phyloP scores from a whole-genome alignment of 2,329 filamentous ascomycete genomes.

The Coniella vitis region DNA sequence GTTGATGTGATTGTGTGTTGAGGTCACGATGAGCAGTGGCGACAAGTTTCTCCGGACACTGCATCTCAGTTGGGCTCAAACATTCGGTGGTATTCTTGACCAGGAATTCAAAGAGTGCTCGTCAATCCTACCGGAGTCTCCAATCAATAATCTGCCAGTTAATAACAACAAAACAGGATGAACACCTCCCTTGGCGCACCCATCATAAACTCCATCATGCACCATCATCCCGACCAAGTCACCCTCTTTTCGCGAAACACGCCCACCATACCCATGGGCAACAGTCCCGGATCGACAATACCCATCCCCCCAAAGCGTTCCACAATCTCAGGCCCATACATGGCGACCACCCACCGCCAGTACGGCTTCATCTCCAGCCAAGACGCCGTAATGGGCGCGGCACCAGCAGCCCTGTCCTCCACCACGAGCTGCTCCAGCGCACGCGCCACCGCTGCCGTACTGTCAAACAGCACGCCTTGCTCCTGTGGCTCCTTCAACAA shows the following conservation, averaged over 20 bases:
- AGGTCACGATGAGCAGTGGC: no score
- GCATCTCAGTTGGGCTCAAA: no score
- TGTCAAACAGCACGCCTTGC: conserved; percentile 22
- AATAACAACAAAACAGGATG: no score
- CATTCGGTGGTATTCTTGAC: no score
- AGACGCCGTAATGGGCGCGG: no score
- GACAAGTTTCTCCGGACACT: no score
- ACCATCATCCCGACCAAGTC: conserved; percentile 26
- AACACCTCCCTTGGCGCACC: no score
- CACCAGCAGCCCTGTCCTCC: no score
- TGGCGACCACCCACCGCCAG: conserved; percentile 40
- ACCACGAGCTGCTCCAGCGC: conserved; percentile 13
- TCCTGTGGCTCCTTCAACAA: conserved; percentile 29
- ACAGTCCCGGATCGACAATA: conserved; percentile 36
- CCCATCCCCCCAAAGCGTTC: conserved; percentile 37
- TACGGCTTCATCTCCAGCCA: conserved; percentile 40
- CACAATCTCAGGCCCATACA: conserved; percentile 38
- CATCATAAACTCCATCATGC: neutral
- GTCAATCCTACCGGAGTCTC: no score
- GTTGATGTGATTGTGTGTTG: no score
- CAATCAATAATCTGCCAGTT: no score
- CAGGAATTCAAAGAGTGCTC: no score
- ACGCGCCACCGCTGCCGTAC: conserved; percentile 17
- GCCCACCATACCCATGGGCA: conserved; percentile 42
- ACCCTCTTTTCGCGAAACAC: conserved; percentile 37